phyloP scores from a whole-genome alignment of 73 alveolate species.

The Paramecium sexaurelia region DNA sequence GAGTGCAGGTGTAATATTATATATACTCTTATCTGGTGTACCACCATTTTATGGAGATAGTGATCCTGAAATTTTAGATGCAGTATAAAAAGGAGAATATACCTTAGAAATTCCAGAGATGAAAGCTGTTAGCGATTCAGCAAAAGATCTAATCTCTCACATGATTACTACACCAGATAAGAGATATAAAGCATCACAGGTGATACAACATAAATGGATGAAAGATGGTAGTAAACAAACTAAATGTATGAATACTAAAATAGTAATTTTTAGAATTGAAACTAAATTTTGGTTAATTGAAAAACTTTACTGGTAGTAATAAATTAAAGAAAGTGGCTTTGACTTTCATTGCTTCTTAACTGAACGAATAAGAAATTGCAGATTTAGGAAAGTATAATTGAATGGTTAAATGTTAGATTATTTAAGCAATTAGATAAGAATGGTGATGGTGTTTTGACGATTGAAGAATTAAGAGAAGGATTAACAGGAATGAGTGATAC shows the following conservation, averaged over 20 bases:
- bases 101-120: constrained; percentile 63
- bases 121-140: constrained; percentile 62
- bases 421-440: constrained; percentile 69
- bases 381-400: constrained; percentile 54
- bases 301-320: constrained; percentile 52
- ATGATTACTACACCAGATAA: constrained; percentile 63
- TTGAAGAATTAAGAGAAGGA: constrained; percentile 74
- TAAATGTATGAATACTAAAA: background rate
- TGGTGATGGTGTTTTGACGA: constrained; percentile 73
- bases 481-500: constrained; percentile 39
- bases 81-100: constrained; percentile 70
- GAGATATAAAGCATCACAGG: constrained; percentile 71
- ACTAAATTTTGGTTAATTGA: constrained; percentile 40
- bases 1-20: constrained; percentile 77
- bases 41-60: constrained; percentile 81
- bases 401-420: background rate
- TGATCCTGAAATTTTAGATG: constrained; percentile 72
- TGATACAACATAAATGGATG: constrained; percentile 70
- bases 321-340: constrained; percentile 69
- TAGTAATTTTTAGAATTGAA: background rate
- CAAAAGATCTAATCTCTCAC: constrained; percentile 73
- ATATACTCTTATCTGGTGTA: constrained; percentile 74
- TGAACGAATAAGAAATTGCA: constrained; percentile 61
- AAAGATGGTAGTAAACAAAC: constrained; percentile 62
- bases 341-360: constrained; percentile 64